phyloP scores from a whole-genome alignment of 2,329 filamentous ascomycete genomes.

The Esteya vermicola region DNA sequence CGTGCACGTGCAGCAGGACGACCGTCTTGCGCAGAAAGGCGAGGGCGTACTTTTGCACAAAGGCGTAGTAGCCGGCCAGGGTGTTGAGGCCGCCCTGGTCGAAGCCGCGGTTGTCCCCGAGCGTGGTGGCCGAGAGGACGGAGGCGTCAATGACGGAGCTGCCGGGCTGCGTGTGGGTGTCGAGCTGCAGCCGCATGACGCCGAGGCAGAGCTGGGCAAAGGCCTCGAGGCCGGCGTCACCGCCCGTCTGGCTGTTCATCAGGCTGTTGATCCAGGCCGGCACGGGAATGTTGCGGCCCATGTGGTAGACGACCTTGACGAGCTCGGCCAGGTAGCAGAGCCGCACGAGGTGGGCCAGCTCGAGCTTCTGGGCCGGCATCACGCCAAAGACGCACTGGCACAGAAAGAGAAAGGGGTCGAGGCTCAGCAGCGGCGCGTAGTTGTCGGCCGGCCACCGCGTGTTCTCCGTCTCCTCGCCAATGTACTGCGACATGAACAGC shows the following conservation, averaged over 20 bases:
- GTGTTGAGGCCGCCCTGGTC: constrained; percentile 39
- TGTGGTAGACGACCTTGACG: constrained; percentile 58
- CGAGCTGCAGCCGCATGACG: constrained; percentile 30
- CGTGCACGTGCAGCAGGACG: constrained; percentile 75
- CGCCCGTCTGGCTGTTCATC: constrained; percentile 15
- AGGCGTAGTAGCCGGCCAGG: constrained; percentile 39
- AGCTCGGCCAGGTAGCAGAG: constrained; percentile 87
- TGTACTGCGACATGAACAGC: constrained; percentile 52
- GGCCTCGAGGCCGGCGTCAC: constrained; percentile 32
- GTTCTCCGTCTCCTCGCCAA: constrained; percentile 25
- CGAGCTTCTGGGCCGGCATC: constrained; percentile 50
- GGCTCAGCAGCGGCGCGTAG: constrained; percentile 44
- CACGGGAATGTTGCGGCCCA: constrained; percentile 38
- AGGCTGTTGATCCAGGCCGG: constrained; percentile 33
- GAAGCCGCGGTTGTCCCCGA: constrained; percentile 31
- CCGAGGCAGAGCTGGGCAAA: constrained; percentile 41
- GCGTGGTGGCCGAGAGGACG: constrained; percentile 16
- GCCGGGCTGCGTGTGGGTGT: constrained; percentile 14
- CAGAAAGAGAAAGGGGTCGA: constrained; percentile 69
- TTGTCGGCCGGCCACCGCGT: constrained; percentile 27
- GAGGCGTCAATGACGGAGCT: constrained; percentile 14
- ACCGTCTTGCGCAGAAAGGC: constrained; percentile 75
- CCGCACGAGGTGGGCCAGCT: constrained; percentile 66
- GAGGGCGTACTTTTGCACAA: constrained; percentile 73
- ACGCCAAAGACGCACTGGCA: constrained; percentile 64